Base-by-base conservation (phyloP, 1,284 basidiomycete genomes). In the Apiotrichum laibachii region DNA sequence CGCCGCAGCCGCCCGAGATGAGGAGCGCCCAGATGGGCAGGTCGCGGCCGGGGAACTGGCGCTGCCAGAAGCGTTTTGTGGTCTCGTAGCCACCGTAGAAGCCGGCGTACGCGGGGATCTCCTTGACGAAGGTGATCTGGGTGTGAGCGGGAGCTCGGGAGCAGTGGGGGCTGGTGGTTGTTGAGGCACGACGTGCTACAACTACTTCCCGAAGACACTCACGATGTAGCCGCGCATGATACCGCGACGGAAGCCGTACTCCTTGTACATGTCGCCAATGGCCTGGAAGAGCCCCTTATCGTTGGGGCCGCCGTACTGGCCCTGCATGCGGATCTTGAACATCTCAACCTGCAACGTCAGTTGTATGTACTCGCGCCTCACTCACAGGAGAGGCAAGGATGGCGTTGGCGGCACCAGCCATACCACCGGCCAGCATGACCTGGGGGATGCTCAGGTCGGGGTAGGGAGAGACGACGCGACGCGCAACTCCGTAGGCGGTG, bases 201-300 rank as follows among this genome's bases (percentile, higher is more conserved):
- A 31, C 26, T 7, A 31, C 26, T 4, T 31, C 26, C 26, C 26
- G 26, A 31, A 31, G 26, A 37, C 12, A 65, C 83, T 52, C 62
- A 91, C 91, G 92, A 93, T 96, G 75, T 93, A 98, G 0, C 95
- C 95, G 37, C 95, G 82, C 93, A 98, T 96, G 54, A 98, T 84
- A 10, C 95, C 95, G 60, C 85, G 83, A 46, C 85, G 80, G 65
- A 97, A 86, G 0, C 95, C 94, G 82, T 87, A 91, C 57, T 89
- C 79, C 34, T 72, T 75, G 87, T 91, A 95, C 85, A 94, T 90
- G 67, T 94, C 90, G 19, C 78, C 80, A 7, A 85, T 85, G 5
- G 96, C 83, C 3, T 80, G 82, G 35, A 86, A 80, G 35, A 96
- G 81, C 46, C 85, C 83, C 78, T 94, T 90, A 72, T 94, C 91